Conservation (phyloP, 208 protist genomes). For the Crithidia thermophila region DNA sequence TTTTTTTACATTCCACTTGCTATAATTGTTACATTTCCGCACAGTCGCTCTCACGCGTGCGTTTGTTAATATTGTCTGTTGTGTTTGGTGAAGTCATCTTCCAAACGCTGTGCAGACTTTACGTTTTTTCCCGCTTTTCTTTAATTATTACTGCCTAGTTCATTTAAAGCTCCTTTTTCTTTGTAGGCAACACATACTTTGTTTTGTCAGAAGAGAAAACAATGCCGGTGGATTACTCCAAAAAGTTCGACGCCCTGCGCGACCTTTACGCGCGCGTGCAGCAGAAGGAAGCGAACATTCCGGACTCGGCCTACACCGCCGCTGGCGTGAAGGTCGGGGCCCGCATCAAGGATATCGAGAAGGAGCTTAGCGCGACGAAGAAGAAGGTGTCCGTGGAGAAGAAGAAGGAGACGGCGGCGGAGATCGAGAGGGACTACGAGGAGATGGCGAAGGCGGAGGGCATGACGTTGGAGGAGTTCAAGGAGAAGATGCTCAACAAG, state of each 20-base stretch:
- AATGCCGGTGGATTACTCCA: slow-evolving; percentile 36
- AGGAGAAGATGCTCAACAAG: slow-evolving; percentile 24
- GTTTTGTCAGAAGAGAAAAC: too few relatives aligned
- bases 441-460: slow-evolving; percentile 58
- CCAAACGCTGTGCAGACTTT: background rate
- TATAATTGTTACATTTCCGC: background rate
- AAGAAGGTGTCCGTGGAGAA: slow-evolving; percentile 62
- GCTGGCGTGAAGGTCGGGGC: slow-evolving; percentile 77
- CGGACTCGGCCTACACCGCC: slow-evolving; percentile 40
- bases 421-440: slow-evolving; percentile 60
- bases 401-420: slow-evolving; percentile 64
- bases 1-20: background rate
- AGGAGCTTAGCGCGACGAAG: slow-evolving; percentile 76
- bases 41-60: too few relatives aligned
- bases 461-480: slow-evolving; percentile 70
- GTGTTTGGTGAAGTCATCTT: background rate
- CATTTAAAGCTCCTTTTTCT: background rate
- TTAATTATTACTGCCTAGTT: background rate
- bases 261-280: slow-evolving; percentile 65
- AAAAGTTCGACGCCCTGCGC: slow-evolving; percentile 59
- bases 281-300: slow-evolving; percentile 58
- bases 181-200: background rate
- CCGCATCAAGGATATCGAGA: slow-evolving; percentile 93
- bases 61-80: too few relatives aligned
- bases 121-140: background rate